Evolutionary conservation across 176 grass and related monocot genomes (phyloP).

Genomic region (Avena atlantica): DNA sequence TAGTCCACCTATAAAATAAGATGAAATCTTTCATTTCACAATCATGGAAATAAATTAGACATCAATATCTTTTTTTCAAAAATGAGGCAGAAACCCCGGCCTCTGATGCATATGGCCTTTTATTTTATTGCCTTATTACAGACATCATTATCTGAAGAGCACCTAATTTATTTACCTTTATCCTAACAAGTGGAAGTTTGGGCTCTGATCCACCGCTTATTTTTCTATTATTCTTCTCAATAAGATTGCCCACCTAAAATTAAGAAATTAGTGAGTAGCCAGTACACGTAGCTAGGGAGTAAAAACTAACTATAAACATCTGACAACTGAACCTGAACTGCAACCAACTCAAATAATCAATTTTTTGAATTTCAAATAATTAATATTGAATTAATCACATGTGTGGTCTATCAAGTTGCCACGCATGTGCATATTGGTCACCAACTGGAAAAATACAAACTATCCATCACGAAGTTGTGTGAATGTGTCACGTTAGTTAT

Average conservation of each 20-base stretch:
- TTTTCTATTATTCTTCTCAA: slow-evolving; percentile 64
- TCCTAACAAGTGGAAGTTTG: slow-evolving; percentile 77
- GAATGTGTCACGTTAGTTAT: no score
- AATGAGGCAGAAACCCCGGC: no score
- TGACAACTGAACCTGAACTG: slow-evolving; percentile 10
- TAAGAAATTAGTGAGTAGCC: background rate
- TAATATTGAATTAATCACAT: no score
- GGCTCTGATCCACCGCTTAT: slow-evolving; percentile 43
- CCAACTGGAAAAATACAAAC: no score
- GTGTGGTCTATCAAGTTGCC: no score
- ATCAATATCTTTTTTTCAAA: background rate
- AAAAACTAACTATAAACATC: background rate
- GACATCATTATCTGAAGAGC: background rate
- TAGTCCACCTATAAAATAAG: slow-evolving; percentile 66
- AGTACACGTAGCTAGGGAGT: slow-evolving; percentile 25
- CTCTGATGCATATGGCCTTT: no score
- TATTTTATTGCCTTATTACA: no score
- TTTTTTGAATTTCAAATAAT: no score
- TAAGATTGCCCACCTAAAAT: slow-evolving; percentile 72
- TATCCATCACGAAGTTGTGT: no score
- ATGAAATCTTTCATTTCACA: background rate
- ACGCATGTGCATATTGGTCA: no score
- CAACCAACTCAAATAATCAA: background rate
- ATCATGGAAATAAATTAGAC: background rate
- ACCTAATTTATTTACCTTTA: slow-evolving; percentile 67